Evolutionary conservation across 2,329 filamentous ascomycete genomes (phyloP), one percentile per base, ranked within the genome.

Genomic region (Orbilia blumenaviensis): DNA sequence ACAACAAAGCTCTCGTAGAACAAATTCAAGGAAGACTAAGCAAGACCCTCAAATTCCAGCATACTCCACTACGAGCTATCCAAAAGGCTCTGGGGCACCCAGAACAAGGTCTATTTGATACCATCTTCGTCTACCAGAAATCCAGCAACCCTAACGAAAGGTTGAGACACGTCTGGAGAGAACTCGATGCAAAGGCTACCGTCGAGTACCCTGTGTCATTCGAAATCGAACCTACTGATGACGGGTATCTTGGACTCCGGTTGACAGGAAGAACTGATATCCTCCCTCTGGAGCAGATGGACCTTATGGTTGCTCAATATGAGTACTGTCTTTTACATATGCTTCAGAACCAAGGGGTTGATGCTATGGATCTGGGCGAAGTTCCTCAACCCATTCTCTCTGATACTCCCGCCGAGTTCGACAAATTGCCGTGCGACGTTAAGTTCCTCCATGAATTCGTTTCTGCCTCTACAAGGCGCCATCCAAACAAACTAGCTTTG

Each of bases 51-150:
- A 89, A 89, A 72, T 85, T 93, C 80, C 92, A 95, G 78, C 90
- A 91, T 79, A 88, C 88, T 0, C 88, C 92, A 0, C 84, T 97
- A 5, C 85, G 87, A 2, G 87, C 88, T 29, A 90, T 96, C 8
- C 92, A 96, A 79, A 88, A 87, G 58, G 90, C 90, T 86, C 85
- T 92, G 16, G 89, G 89, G 0, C 86, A 88, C 71, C 84, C 89
- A 0, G 88, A 90, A 23, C 86, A 88, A 5, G 84, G 87, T 0
- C 85, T 95, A 0, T 97, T 97, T 79, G 93, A 97, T 80, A 94
- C 93, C 0, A 85, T 97, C 0, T 88, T 97, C 73, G 91, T 92
- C 0, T 94, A 93, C 80, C 94, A 97, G 80, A 92, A 91, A 78
- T 85, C 71, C 78, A 83, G 61, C 16, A 78, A 36, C 66, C 72